Conservation (phyloP, 352 stramenopile genomes). For the Phytophthora colocasiae region DNA sequence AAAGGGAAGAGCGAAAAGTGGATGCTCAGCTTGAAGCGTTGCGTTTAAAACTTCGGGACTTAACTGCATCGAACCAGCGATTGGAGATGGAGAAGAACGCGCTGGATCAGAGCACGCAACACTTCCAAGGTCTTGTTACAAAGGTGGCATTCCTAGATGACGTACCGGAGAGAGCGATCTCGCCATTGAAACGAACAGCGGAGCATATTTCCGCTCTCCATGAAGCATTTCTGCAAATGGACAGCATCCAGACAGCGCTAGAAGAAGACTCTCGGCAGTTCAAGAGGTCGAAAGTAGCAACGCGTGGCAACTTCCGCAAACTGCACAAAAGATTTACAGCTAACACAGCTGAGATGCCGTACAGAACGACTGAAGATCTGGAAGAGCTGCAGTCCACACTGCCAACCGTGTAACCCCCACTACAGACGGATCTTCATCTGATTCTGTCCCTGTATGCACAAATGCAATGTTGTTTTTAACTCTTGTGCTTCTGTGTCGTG, state of each 20-base stretch:
- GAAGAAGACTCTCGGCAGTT: constrained; percentile 58
- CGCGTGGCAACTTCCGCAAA: constrained; percentile 55
- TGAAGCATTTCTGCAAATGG: constrained; percentile 57
- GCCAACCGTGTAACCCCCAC: constrained; percentile 38
- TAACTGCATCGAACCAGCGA: constrained; percentile 49
- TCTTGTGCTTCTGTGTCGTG: not conserved
- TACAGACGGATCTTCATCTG: not conserved
- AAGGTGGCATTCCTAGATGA: constrained; percentile 62
- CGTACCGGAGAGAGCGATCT: constrained; percentile 45
- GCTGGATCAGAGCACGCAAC: constrained; percentile 43
- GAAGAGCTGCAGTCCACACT: constrained; percentile 55
- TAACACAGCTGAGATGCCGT: constrained; percentile 50
- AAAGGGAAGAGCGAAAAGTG: constrained; percentile 49
- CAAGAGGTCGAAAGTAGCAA: constrained; percentile 64
- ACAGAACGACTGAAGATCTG: constrained; percentile 65
- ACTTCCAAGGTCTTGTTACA: constrained; percentile 45
- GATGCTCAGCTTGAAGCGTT: constrained; percentile 48
- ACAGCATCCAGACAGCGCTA: constrained; percentile 48
- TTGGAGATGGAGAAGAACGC: constrained; percentile 58
- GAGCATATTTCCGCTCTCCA: constrained; percentile 52
- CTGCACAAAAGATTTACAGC: constrained; percentile 61
- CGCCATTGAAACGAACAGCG: constrained; percentile 51
- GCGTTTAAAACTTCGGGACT: constrained; percentile 41
- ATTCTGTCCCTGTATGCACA: constrained; percentile 28
- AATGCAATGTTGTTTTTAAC: constrained; percentile 31